Evolutionary conservation across 2,329 filamentous ascomycete genomes (phyloP), one percentile per base, ranked within the genome.

Genomic region (Pseudocercospora eumusae): DNA sequence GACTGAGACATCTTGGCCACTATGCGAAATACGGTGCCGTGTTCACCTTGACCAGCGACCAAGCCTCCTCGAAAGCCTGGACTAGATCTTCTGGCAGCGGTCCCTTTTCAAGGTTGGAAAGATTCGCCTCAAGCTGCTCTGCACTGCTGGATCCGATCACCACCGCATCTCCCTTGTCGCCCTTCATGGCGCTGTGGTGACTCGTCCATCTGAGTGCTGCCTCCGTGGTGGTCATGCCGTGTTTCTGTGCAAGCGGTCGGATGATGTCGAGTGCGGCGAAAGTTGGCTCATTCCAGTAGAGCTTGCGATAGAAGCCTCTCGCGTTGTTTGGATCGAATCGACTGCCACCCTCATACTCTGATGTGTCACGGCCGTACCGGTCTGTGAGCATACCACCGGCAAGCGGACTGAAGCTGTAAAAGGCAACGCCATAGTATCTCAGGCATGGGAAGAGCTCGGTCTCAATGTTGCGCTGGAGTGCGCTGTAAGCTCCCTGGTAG

Each of bases 401-500:
- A 0, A 83, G 65, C 0, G 79, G 79, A 18, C 77, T 75, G 67
- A 73, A 80, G 7, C 64, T 70, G 61, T 80, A 79, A 49, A 80
- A 75, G 0, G 76, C 71, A 2, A 82, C 75, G 15, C 74, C 75
- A 58, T 81, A 79, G 28, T 79, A 66, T 3, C 79, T 72, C 13
- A 81, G 72, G 56, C 76, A 78, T 1, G 75, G 75, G 45, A 82
- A 68, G 2, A 81, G 69, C 64, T 81, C 79, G 1, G 69, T 64
- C 64, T 81, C 78, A 1, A 80, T 71, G 2, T 66, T 66, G 0
- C 80, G 72, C 25, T 75, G 70, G 2, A 80, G 62, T 1, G 74
- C 73, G 58, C 79, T 75, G 64, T 80, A 81, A 2, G 78, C 66
- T 6, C 81, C 80, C 62, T 83, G 81, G 64, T 81, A 82, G 7